Evolutionary conservation across 2,329 filamentous ascomycete genomes (phyloP).

Genomic region (Pseudogymnoascus sp.): DNA sequence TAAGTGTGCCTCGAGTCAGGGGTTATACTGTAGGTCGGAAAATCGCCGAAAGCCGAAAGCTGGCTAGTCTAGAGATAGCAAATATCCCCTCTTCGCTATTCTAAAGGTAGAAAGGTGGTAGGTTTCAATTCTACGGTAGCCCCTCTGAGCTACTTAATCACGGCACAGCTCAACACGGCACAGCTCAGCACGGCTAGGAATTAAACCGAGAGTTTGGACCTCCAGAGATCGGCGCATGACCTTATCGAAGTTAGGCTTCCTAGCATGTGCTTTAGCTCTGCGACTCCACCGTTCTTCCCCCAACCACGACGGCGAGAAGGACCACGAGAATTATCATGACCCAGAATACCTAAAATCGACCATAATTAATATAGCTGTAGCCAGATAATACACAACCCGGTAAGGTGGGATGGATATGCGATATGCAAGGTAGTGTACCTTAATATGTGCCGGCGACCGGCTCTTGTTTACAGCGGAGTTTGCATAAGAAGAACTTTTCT

Average conservation of each 20-base stretch:
- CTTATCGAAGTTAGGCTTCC: not conserved
- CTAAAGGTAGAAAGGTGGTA: not conserved
- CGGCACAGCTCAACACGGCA: slow-evolving; percentile 1
- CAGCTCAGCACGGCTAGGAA: not conserved
- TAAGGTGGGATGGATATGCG: not conserved
- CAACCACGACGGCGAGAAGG: not conserved
- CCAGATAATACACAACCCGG: not conserved
- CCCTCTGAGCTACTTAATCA: not conserved
- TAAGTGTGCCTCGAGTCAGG: too few species aligned
- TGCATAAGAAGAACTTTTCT: not conserved
- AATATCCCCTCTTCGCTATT: not conserved
- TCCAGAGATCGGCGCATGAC: not conserved
- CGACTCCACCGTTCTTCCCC: not conserved
- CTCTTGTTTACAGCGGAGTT: not conserved
- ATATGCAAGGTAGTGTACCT: too few species aligned
- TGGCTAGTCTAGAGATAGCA: not conserved
- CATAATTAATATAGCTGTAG: not conserved
- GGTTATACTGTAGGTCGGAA: too few species aligned
- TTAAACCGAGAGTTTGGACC: not conserved
- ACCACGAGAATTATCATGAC: not conserved
- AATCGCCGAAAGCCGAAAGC: not conserved
- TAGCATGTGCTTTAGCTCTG: not conserved
- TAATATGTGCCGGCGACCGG: too few species aligned
- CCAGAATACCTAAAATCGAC: not conserved
- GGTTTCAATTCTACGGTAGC: not conserved